Evolutionary conservation across 2,329 filamentous ascomycete species (phyloP), one percentile per base, ranked within the genome.

Genomic region (Dryadomyces quercivorus): DNA sequence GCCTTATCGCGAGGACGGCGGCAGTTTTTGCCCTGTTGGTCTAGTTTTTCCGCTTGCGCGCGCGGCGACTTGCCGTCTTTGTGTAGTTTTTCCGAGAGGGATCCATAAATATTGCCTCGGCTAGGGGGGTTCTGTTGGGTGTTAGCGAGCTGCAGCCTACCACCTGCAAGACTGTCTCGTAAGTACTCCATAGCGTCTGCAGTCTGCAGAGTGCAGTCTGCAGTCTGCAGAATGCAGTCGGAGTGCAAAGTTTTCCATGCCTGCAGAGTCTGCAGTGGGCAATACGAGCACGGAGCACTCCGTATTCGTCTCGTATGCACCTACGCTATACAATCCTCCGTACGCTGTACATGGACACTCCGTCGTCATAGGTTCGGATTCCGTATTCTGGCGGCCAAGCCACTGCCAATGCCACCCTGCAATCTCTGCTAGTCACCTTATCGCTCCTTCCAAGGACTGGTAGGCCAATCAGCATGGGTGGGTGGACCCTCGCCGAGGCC

Each of bases 361-460:
- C 4, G 6, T 40, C 10, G 10, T 40, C 10, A 3, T 8, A 40
- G 36, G 4, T 16, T 13, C 36, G 9, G 9, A 8, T 40, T 49
- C 46, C 26, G 42, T 44, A n/a, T 16, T 20, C 42, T 15, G 10
- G 4, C 12, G n/a, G 42, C 42, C 16, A 44, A 44, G 16, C 42
- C 16, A n/a, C 7, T 36, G 38, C 21, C 38, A 44, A 51, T 51
- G 15, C 38, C 50, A 51, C 50, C 50, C 38, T 51, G 50, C 50
- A 51, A 51, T 51, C 50, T 51, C 50, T 51, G 48, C 48, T 3
- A 22, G n/a, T 50, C 34, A 40, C 36, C 47, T 13, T 31, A 36
- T 31, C 9, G 6, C 12, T n/a, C 36, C 20, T 20, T 20, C 9
- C 34, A 7, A 5, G 16, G n/a, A 8, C 18, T 20, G 10, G 1